Percentiles rank a stretch among this genome's conserved stretches.
These are phyloP conservation scores for Tritrichomonas foetus DNA, from an alignment of 208 protist species.

Conservation along the genomic window DNA sequence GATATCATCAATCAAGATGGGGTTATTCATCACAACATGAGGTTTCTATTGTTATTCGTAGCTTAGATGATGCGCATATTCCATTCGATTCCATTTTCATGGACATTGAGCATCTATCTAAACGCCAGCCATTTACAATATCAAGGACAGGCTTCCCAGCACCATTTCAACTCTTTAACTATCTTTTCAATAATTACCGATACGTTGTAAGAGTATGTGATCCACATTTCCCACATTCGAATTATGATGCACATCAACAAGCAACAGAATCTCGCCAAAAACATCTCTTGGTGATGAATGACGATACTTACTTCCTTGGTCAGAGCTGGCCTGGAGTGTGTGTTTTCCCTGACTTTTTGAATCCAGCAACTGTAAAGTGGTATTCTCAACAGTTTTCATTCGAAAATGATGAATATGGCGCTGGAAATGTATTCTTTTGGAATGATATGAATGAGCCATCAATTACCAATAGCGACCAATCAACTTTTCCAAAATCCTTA, in stretches of 20 bases:
- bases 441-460: conserved; percentile 98
- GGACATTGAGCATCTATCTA: conserved; percentile 97
- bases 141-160: background rate
- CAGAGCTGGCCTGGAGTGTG: conserved; percentile 90
- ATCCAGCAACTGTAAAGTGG: conserved; percentile 66
- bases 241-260: no score
- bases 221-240: background rate
- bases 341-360: conserved; percentile 84
- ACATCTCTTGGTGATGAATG: no score
- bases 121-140: conserved; percentile 72
- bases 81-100: conserved; percentile 90
- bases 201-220: background rate
- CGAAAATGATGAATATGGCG: conserved; percentile 53
- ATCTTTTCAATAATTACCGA: background rate
- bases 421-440: conserved; percentile 83
- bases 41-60: conserved; percentile 54
- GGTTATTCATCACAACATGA: conserved; percentile 83
- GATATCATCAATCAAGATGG: conserved; percentile 96
- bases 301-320: conserved; percentile 79
- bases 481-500: conserved; percentile 70
- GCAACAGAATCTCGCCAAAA: no score
- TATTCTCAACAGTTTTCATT: conserved; percentile 43
- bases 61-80: conserved; percentile 44
- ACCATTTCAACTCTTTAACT: background rate
- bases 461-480: conserved; percentile 83